phyloP scores from a whole-genome alignment of 116 monocot genomes.

The Phalaenopsis hybrid region DNA sequence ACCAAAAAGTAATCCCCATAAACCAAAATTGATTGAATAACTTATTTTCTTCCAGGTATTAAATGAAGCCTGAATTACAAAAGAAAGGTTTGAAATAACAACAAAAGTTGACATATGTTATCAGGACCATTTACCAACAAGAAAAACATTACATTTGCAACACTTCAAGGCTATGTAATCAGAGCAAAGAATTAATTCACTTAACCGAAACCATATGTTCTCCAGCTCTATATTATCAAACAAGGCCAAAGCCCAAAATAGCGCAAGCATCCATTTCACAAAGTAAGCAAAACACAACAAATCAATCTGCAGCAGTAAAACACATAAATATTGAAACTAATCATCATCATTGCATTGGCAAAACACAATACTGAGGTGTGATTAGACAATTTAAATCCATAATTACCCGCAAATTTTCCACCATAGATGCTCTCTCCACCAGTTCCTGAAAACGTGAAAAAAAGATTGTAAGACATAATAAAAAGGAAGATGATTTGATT shows the following conservation, averaged over 20 bases:
- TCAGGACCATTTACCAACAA: background rate
- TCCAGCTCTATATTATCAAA: background rate
- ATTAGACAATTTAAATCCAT: too few species aligned
- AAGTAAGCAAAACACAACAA: background rate
- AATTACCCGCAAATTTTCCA: conserved; percentile 78
- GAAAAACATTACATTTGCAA: too few species aligned
- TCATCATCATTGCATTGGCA: too few species aligned
- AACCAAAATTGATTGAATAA: background rate
- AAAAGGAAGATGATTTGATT: background rate
- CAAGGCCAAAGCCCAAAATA: background rate
- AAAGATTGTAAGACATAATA: background rate
- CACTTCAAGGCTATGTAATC: too few species aligned
- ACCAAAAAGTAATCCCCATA: too few species aligned
- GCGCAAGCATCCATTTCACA: background rate
- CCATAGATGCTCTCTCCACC: conserved; percentile 99
- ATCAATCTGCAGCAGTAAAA: background rate
- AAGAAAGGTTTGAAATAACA: background rate
- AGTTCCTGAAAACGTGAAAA: conserved; percentile 45
- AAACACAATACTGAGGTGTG: too few species aligned
- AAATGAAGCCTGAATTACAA: background rate
- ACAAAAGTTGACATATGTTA: background rate
- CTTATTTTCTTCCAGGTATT: background rate
- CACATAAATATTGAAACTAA: background rate
- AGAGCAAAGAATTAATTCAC: background rate
- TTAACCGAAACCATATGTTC: background rate